Base-by-base conservation (phyloP, 441 rosid species). In the Populus tomentosa region DNA sequence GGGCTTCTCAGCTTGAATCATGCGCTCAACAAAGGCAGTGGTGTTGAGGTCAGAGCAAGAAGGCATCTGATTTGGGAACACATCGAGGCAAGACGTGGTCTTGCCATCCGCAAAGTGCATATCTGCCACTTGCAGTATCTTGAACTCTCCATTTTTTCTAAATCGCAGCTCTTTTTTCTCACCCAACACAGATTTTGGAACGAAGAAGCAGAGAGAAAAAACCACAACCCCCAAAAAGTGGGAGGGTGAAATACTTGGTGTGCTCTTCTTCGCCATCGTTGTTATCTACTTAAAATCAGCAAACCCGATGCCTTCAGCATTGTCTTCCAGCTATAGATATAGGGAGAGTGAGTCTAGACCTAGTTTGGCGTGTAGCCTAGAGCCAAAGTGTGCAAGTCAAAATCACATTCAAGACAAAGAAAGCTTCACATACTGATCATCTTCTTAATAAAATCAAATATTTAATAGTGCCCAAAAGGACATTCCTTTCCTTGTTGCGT, bases 31-130 rank as follows among this genome's bases (percentile, higher is more conserved):
- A 79, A 94, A 94, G 77, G 93, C 83, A 61, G 91, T 84, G 81
- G 98, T 92, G 85, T 94, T 90, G 86, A 89, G 92, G 81, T 94
- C 98, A 50, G 97, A 89, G 89, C 97, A 94, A 75, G 84, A 83
- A 28, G 77, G 73, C 33, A 70, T 28, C 77, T 92, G 92, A 62
- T 65, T 74, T 0, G 89, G 86, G 28, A 86, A 78, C 13, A 92
- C 93, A 75, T 92, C 81, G 63, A 64, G 16, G 75, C 97, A 91
- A 33, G 77, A 82, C 16, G 94, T 84, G 70, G 71, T 78, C 82
- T 81, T 88, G 77, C 98, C 96, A 59, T 85, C 46, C 2, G 88
- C 97, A 62, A 79, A 94, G 85, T 92, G 98, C 97, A 92, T 91
- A 68, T 92, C 97, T 14, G 98, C 94, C 53, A 89, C 91, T 82